phyloP scores from a whole-genome alignment of 2,329 filamentous ascomycete genomes.

The Sporothrix brunneoviolacea region DNA sequence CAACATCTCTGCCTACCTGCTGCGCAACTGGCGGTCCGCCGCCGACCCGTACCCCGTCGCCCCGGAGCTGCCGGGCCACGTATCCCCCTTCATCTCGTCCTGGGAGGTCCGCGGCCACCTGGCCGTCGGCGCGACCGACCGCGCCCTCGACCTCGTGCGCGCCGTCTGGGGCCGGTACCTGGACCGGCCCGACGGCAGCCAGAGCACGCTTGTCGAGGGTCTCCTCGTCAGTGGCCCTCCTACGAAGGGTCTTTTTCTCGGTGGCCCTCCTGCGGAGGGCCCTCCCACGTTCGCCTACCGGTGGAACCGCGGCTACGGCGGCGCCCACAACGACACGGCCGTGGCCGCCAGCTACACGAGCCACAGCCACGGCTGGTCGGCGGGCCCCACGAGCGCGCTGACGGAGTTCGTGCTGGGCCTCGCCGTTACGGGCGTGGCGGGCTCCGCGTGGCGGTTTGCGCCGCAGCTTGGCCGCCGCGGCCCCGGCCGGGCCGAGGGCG shows the following conservation, averaged over 20 bases:
- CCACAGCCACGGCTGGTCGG: conserved; percentile 46
- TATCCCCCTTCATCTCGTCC: conserved; percentile 51
- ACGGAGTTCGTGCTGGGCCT: conserved; percentile 39
- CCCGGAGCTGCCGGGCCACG: conserved; percentile 51
- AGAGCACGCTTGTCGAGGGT: conserved; percentile 53
- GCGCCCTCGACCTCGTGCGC: conserved; percentile 50
- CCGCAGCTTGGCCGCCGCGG: conserved; percentile 15
- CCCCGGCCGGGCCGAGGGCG: conserved; percentile 10
- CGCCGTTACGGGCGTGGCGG: conserved; percentile 21
- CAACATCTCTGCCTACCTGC: conserved; percentile 38
- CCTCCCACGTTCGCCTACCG: too few relatives aligned
- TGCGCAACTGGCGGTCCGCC: conserved; percentile 40
- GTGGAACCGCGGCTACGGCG: conserved; percentile 41
- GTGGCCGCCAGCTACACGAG: conserved; percentile 31
- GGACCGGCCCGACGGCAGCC: conserved; percentile 49
- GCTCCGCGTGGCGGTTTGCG: conserved; percentile 15
- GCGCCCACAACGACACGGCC: conserved; percentile 35
- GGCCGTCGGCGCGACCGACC: conserved; percentile 36
- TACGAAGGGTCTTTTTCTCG: conserved; percentile 47
- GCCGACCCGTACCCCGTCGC: conserved; percentile 38
- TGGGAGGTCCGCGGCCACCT: conserved; percentile 55
- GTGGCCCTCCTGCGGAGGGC: too few relatives aligned
- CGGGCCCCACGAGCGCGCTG: conserved; percentile 40
- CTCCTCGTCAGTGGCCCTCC: conserved; percentile 34
- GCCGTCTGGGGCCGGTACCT: conserved; percentile 56